Evolutionary conservation across 1,284 basidiomycete species (phyloP).

Genomic region (Sporisorium scitamineum): DNA sequence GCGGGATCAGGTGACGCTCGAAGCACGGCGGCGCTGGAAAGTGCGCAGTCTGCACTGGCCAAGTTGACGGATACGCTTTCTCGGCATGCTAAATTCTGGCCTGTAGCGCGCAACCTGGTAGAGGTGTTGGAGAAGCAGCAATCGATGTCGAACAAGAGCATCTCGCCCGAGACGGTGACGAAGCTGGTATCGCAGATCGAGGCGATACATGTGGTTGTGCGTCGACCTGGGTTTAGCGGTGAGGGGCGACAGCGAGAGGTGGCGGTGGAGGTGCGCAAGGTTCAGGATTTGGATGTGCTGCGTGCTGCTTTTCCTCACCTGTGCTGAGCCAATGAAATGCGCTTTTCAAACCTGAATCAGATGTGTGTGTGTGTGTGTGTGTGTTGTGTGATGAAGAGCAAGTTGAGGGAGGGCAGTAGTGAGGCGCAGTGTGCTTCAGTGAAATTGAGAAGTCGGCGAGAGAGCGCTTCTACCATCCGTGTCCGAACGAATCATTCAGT

Average conservation of each 20-base stretch:
- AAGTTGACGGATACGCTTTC: slow-evolving; percentile 21
- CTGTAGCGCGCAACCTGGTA: slow-evolving; percentile 20
- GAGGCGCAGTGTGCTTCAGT: not conserved
- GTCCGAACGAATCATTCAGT: not conserved
- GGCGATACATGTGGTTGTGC: slow-evolving; percentile 40
- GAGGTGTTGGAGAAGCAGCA: slow-evolving; percentile 23
- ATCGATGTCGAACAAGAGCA: not conserved
- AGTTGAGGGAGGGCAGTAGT: too few species aligned
- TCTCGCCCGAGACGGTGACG: slow-evolving; percentile 13
- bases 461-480: not conserved
- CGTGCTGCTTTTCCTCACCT: slow-evolving; percentile 28
- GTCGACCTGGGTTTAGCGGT: slow-evolving; percentile 17
- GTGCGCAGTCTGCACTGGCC: slow-evolving; percentile 13
- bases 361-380: not conserved
- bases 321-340: slow-evolving; percentile 19
- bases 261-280: slow-evolving; percentile 22
- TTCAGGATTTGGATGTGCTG: slow-evolving; percentile 24
- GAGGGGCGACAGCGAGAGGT: not conserved
- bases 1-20: not conserved
- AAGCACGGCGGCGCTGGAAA: slow-evolving; percentile 1
- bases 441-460: not conserved
- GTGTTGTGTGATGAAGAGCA: not conserved
- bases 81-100: slow-evolving; percentile 36
- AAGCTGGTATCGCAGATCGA: slow-evolving; percentile 33
- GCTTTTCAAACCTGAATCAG: not conserved